Conservation (phyloP, 345 rosid genomes). For the Rhizophora mangle region DNA sequence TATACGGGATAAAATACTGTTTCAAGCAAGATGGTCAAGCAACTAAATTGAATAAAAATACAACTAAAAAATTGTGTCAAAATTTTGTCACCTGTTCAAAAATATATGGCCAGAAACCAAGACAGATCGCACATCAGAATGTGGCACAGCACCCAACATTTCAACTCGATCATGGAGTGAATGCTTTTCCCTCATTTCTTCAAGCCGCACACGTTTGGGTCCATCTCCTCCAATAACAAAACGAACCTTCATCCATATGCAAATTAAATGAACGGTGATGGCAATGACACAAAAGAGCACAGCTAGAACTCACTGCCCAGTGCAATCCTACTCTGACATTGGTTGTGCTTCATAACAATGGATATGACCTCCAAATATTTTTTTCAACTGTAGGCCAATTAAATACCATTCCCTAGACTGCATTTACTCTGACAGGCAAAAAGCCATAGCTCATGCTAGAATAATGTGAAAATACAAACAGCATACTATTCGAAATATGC, state of each 20-base stretch:
- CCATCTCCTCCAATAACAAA: slow-evolving; percentile 96
- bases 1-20: not conserved
- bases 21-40: not conserved
- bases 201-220: slow-evolving; percentile 82
- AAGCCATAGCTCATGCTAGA: not conserved
- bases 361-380: no score
- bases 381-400: no score
- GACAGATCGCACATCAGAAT: slow-evolving; percentile 79
- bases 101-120: slow-evolving; percentile 83
- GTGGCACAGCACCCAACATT: slow-evolving; percentile 92
- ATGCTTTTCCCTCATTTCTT: slow-evolving; percentile 97
- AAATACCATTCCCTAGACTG: no score
- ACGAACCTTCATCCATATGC: slow-evolving; percentile 52
- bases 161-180: slow-evolving; percentile 95
- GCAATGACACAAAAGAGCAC: not conserved
- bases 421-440: not conserved
- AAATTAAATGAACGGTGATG: slow-evolving; percentile 12
- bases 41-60: not conserved
- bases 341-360: no score
- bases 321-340: no score
- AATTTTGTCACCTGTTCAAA: slow-evolving; percentile 59
- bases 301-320: not conserved
- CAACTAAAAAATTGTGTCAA: not conserved
- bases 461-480: not conserved
- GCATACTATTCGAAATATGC: no score